A percentile compares a stretch with the other conserved stretches of the same genome.
phyloP scores from a whole-genome alignment of 2,329 filamentous ascomycete species.

The Cytospora mali region DNA sequence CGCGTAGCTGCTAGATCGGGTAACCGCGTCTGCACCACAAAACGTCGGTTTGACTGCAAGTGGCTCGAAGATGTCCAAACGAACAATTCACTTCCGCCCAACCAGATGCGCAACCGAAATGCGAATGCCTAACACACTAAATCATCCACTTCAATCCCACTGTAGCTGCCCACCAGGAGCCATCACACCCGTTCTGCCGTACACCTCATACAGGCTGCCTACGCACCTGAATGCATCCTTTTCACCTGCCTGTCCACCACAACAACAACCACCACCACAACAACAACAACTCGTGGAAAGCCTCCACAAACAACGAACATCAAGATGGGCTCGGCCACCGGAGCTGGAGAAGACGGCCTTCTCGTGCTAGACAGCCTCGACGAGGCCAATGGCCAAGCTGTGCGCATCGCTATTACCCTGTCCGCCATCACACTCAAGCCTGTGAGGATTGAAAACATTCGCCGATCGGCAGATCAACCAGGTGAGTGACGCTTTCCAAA shows the following conservation, averaged over 20 bases:
- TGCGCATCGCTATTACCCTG: conserved; percentile 58
- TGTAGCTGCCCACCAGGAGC: not conserved
- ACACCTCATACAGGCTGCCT: not conserved
- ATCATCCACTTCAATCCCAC: not conserved
- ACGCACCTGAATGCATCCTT: not conserved
- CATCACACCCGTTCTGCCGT: not conserved
- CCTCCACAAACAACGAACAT: not conserved
- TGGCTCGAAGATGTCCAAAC: not conserved
- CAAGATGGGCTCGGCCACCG: conserved; percentile 15
- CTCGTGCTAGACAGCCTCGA: conserved; percentile 59
- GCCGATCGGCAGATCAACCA: conserved; percentile 47
- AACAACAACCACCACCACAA: not conserved
- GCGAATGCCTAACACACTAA: not conserved
- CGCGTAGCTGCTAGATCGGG: not conserved
- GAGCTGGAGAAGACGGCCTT: not conserved
- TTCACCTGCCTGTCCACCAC: too few species aligned
- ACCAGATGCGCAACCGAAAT: not conserved
- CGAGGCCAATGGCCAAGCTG: conserved; percentile 64
- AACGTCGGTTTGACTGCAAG: not conserved
- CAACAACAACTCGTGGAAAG: not conserved
- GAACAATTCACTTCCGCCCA: not conserved
- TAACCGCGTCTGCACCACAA: not conserved
- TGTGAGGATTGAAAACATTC: conserved; percentile 56
- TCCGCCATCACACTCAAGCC: conserved; percentile 58
- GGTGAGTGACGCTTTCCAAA: conserved; percentile 7